Evolutionary conservation across 163 green algal genomes (phyloP), one percentile per base, ranked within the genome.

Genomic region (Scenedesmus sp.): DNA sequence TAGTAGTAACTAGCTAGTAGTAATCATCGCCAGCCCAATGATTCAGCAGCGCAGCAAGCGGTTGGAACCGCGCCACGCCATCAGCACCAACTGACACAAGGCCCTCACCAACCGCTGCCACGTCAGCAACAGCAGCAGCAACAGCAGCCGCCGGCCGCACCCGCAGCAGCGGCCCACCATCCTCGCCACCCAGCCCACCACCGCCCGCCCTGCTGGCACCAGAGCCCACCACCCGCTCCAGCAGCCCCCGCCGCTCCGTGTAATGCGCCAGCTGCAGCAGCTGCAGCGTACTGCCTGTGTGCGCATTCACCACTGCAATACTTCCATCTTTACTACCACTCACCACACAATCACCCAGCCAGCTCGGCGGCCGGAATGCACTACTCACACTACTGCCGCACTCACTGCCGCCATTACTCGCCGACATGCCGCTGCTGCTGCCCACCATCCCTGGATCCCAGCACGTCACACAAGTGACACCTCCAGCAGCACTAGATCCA

Each of bases 41-140:
- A 56, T 82, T 81, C 56, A 86, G 66, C 34, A 92, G 16, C 26
- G 85, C 82, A 0, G 34, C 56, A 54, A 92, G 20, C 20, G 89
- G 82, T 20, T 90, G 82, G 60, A 92, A 92, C 20, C 82, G 57
- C 20, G 87, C 82, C n/a, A 82, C 82, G 2, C 89, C 89, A 73
- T 92, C 89, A 26, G 82, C 82, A 34, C 89, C 89, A 57, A 73
- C 70, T 18, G 89, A 92, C 83, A 92, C 55, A 52, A 92, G 18
- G 1, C 89, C 89, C 89, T 92, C 89, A 4, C 34, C 82, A n/a
- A 60, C 86, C 56, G 83, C 89, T 12, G 66, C 67, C 73, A 92
- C 57, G 34, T 67, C 89, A 46, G 89, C 9, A 7, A 92, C 89
- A 70, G 83, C 89, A 74, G 89, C 89, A 73, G 89, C 62, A 62